Evolutionary conservation across 768 basidiomycete species (phyloP), one percentile per base, ranked within the genome.

Genomic region (Lactarius indigo): DNA sequence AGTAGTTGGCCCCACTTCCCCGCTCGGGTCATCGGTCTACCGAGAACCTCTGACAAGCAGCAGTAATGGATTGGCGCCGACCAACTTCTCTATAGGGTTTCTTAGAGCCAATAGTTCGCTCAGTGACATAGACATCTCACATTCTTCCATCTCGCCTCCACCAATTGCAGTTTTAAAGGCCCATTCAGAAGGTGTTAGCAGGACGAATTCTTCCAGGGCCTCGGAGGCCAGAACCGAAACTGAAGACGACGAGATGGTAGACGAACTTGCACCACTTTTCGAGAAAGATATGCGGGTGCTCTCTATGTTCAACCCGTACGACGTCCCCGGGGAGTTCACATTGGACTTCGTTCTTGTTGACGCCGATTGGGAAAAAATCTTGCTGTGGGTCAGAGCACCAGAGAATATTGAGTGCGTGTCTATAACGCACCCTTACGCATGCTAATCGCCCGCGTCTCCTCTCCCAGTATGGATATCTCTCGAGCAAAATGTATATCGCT

Each of bases 181-280:
- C n/a, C 42, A n/a, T 33, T 31, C 58, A 5, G 28, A 57, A 13
- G 54, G 5, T n/a, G 60, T 59, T 17, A 65, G 64, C 57, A 28
- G 18, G 6, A 35, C 57, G 18, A 54, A 39, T 28, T 33, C 52
- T 52, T 56, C 58, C 8, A 35, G 15, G 47, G 28, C 8, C 0
- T 66, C 50, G n/a, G 65, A 52, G 18, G 56, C 56, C 7, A 35
- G 35, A 17, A 61, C 50, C 10, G 62, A 37, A 35, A 12, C 8
- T 3, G 65, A 67, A 31, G 66, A 67, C 9, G 61, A 63, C 28
- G 66, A 67, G 42, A 57, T 67, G 63, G 42, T 68, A 12, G 66
- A 68, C 12, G 66, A 68, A 42, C 54, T 68, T 3, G 66, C 57
- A 42, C 66, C 66, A 20, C 26, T 64, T 31, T 68, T 68, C 33